Evolutionary conservation across 345 rosid species (phyloP).

Genomic region (Aurinia saxatilis): DNA sequence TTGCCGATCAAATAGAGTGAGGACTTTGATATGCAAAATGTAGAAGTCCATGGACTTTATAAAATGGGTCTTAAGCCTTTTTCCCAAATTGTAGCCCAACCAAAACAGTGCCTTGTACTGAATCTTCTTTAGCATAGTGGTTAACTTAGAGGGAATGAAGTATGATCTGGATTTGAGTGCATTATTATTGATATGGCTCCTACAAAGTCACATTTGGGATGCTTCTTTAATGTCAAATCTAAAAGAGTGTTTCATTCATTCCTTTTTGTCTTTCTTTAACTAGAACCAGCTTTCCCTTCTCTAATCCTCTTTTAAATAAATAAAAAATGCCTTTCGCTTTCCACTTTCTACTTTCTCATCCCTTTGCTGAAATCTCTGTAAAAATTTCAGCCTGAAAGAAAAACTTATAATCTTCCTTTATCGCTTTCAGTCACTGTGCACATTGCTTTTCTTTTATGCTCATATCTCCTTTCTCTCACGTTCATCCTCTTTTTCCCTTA

Average conservation of each 20-base stretch:
- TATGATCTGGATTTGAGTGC: background rate
- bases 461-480: slow-evolving; percentile 9
- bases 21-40: background rate
- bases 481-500: slow-evolving; percentile 7
- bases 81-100: background rate
- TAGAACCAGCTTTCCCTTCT: slow-evolving; percentile 17
- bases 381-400: slow-evolving; percentile 2
- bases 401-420: slow-evolving; percentile 19
- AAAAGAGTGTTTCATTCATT: slow-evolving; percentile 17
- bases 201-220: slow-evolving; percentile 14
- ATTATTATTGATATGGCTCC: slow-evolving; percentile 2
- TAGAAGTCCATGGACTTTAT: background rate
- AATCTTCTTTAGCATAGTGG: background rate
- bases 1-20: background rate
- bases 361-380: slow-evolving; percentile 18
- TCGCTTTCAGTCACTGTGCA: slow-evolving; percentile 21
- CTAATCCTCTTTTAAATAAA: slow-evolving; percentile 16
- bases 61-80: background rate
- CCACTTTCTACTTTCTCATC: slow-evolving; percentile 21
- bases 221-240: slow-evolving; percentile 19
- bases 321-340: slow-evolving; percentile 17
- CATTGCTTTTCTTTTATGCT: slow-evolving; percentile 16
- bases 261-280: slow-evolving; percentile 31
- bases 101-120: too few relatives aligned
- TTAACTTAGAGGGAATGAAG: too few relatives aligned